Base-by-base conservation (phyloP, 106 monocot genomes). In the Platanthera guangdongensis region DNA sequence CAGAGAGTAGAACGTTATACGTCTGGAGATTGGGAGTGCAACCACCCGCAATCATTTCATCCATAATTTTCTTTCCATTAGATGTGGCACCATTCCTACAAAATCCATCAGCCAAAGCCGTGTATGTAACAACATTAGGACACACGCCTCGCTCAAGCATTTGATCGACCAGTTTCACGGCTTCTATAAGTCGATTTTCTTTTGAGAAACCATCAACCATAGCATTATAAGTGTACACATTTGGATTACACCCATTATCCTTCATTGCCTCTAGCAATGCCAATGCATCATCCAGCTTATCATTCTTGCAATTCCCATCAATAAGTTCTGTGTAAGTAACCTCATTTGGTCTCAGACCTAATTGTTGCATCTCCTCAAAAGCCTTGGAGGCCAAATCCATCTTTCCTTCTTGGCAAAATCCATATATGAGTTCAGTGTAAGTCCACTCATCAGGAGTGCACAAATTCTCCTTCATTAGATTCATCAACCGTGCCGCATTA, bases 91-190 rank as follows among this genome's bases (percentile, higher is more conserved):
- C 87, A 77, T 92, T 87, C 84, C 81, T 95, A 71, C 90, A 95
- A 30, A 90, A 71, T 16, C 90, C 90, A 75, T 92, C 85, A 21
- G 92, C 76, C 70, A 92, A 68, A 48, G 92, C 72, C 3, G 92
- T 90, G 72, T 88, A 95, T 82, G 95, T 92, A 52, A 95, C 70
- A 59, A 92, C 83, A 84, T 95, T 87, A 72, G 90, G 95, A 6
- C 55, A 50, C 13, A 92, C 53, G 1, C 82, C 82, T 72, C 39
- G 53, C 48, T 86, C 77, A 14, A 53, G 14, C 83, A 95, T 90
- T 72, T 81, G 73, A 69, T 15, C 39, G 49, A 79, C 68, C 30
- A 95, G 67, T 5, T 74, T 74, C 50, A 86, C 70, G 48, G 87
- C 81, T 54, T 90, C 92, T 71, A 77, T 65, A 50, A 95, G 25